A percentile compares a stretch with the other conserved stretches of the same genome.
phyloP scores from a whole-genome alignment of 2,329 filamentous ascomycete genomes.

The Cadophora luteo-olivacea region DNA sequence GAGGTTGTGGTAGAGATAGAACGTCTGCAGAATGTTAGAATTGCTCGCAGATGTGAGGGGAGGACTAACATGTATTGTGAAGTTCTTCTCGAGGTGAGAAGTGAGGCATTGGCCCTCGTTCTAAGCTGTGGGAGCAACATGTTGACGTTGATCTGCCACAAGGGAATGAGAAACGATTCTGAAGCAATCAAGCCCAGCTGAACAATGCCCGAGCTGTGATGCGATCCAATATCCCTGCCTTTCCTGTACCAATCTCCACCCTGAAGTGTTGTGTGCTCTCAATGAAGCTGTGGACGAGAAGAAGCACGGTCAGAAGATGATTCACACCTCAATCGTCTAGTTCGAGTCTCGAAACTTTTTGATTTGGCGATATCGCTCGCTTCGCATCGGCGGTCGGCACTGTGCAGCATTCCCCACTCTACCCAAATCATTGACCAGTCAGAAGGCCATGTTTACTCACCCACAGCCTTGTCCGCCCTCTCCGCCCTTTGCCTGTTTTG shows the following conservation, averaged over 20 bases:
- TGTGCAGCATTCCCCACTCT: constrained; percentile 6
- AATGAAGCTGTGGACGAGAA: background rate
- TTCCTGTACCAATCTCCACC: background rate
- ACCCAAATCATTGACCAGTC: background rate
- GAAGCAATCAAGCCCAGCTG: constrained; percentile 2
- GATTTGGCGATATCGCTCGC: constrained; percentile 16
- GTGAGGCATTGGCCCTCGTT: constrained; percentile 39
- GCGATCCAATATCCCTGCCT: background rate
- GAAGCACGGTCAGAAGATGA: background rate
- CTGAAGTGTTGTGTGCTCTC: background rate
- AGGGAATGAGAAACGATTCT: background rate
- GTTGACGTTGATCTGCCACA: constrained; percentile 17
- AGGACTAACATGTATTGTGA: constrained; percentile 42
- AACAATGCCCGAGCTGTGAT: background rate
- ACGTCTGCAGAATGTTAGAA: constrained; percentile 38
- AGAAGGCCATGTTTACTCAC: constrained; percentile 15
- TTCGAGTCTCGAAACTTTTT: constrained; percentile 7
- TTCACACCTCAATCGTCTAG: constrained; percentile 4
- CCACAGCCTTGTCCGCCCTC: constrained; percentile 17
- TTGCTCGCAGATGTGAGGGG: constrained; percentile 16
- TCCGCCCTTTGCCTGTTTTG: background rate
- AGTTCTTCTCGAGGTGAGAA: constrained; percentile 39
- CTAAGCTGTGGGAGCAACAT: constrained; percentile 43
- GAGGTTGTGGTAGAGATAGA: constrained; percentile 41
- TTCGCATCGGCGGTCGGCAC: constrained; percentile 9